phyloP scores from a whole-genome alignment of 441 rosid species.

The Jatropha podagrica region DNA sequence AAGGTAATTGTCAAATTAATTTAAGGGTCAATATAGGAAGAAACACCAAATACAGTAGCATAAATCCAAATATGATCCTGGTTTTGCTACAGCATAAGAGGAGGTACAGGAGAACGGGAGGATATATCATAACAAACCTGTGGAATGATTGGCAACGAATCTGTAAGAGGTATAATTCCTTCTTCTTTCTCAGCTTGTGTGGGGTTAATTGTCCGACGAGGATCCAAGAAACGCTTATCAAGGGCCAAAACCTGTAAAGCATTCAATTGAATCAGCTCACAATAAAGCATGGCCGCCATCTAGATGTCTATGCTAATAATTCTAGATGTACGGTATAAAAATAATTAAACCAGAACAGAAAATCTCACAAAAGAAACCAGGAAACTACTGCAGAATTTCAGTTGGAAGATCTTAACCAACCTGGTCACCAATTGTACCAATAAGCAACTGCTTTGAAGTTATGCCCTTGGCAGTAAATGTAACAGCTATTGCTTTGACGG shows the following conservation, averaged over 20 bases:
- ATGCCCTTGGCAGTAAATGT: slow-evolving; percentile 98
- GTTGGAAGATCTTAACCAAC: slow-evolving; percentile 36
- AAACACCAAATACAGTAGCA: background rate
- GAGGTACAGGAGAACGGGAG: slow-evolving; percentile 2
- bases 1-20: slow-evolving; percentile 10
- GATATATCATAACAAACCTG: slow-evolving; percentile 53
- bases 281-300: background rate
- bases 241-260: slow-evolving; percentile 81
- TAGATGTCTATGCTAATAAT: slow-evolving; percentile 4
- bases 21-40: background rate
- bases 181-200: slow-evolving; percentile 97
- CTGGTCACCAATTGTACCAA: slow-evolving; percentile 93
- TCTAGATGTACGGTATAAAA: background rate
- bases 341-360: background rate
- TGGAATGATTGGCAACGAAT: slow-evolving; percentile 89
- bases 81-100: background rate
- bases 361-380: slow-evolving; percentile 1
- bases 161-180: slow-evolving; percentile 91
- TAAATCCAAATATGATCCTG: background rate
- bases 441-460: slow-evolving; percentile 97
- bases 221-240: slow-evolving; percentile 96
- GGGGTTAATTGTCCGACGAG: slow-evolving; percentile 88
- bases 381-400: background rate
- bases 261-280: slow-evolving; percentile 19
- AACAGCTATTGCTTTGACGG: slow-evolving; percentile 81